Base-by-base conservation (phyloP, 106 monocot genomes). In the Xerophyta viscosa region DNA sequence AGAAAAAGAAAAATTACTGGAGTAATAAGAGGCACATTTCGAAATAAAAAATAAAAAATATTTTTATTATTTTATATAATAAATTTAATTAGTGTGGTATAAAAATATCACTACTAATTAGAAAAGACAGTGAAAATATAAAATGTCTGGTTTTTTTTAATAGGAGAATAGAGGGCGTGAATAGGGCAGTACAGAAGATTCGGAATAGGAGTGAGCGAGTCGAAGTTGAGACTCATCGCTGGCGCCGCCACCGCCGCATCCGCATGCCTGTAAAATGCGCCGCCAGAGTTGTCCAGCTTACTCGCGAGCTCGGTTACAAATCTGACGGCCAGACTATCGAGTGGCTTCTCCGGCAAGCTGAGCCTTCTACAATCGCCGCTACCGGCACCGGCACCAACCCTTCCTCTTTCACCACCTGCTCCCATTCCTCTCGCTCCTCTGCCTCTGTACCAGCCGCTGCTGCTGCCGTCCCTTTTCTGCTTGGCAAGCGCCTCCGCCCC, bases 241-340 rank as follows among this genome's bases (percentile, higher is more conserved):
- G n/a, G n/a, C n/a, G 82, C 20, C 82, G 87, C 11, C 82, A 82
- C 1, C 70, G 87, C 3, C 74, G 87, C 22, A 78, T 87, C 64
- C 82, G 87, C 26, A 87, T 87, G 87, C 87, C 87, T 6, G 82
- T 87, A 66, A 71, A 82, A 50, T 87, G 87, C 71, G 82, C 87
- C 29, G 87, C 87, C 0, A 66, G 82, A 4, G 87, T 87, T 45
- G 82, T 87, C 71, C 87, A 87, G 67, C 70, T 87, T 23, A 87
- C 87, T 3, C 73, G 87, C 24, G 87, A 87, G 65, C 87, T 87
- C 27, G 87, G 87, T 3, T 82, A 87, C 65, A 87, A 87, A 57
- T 87, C 87, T 57, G 87, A 87, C 47, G 87, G 87, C 2, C 87
- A 87, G 65, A 87, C 87, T 52, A 87, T 87, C 65, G 87, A 87